Conservation (phyloP, 164 flowering plant species). For the Amborella trichopoda region DNA sequence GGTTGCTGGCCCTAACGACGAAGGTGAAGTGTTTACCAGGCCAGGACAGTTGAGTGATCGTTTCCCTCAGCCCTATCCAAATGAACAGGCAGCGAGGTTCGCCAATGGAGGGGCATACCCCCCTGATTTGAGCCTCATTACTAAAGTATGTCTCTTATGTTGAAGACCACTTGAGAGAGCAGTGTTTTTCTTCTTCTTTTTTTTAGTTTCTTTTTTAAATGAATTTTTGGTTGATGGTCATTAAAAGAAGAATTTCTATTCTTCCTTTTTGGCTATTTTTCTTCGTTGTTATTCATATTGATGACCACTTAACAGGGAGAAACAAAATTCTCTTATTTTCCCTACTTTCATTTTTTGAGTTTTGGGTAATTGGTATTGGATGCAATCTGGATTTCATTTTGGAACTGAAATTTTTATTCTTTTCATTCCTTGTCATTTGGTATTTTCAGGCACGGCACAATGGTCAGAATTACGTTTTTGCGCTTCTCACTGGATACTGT, state of each 20-base stretch:
- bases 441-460: conserved; percentile 9
- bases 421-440: too few species aligned
- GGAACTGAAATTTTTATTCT: too few species aligned
- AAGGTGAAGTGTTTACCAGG: conserved; percentile 87
- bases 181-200: neutral
- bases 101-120: conserved; percentile 16
- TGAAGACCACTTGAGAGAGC: neutral
- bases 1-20: conserved; percentile 83
- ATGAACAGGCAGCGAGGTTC: conserved; percentile 73
- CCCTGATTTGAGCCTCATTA: conserved; percentile 13
- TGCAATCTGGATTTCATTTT: too few species aligned
- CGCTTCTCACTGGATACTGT: conserved; percentile 13
- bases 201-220: too few species aligned
- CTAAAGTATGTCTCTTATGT: conserved; percentile 1
- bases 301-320: too few species aligned
- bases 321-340: too few species aligned
- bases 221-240: too few species aligned
- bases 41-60: conserved; percentile 88
- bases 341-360: too few species aligned
- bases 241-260: too few species aligned
- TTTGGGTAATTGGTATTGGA: too few species aligned
- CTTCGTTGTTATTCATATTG: too few species aligned
- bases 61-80: conserved; percentile 70
- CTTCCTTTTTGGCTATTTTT: too few species aligned
- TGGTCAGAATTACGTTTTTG: conserved; percentile 15